Percentiles rank a stretch among this genome's conserved stretches.
phyloP scores from a whole-genome alignment of 208 protist species.

The Herpetomonas muscarum region DNA sequence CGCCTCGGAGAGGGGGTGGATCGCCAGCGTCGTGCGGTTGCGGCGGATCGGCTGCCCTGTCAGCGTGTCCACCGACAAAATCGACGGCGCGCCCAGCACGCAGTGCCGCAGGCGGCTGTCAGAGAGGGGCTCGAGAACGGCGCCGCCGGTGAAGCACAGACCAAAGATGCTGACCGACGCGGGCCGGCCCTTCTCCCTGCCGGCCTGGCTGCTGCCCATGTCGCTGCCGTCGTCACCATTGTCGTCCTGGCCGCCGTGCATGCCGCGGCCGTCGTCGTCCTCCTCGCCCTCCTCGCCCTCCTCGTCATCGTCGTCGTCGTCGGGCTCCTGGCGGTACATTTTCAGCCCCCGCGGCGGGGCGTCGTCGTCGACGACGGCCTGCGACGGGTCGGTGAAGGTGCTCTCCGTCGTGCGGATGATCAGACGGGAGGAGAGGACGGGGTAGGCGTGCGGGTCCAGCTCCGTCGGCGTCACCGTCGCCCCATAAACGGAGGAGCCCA shows the following conservation, averaged over 20 bases:
- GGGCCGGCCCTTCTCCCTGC: not conserved
- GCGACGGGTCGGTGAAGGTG: constrained; percentile 12
- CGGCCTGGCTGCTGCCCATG: not conserved
- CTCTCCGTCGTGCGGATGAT: constrained; percentile 5
- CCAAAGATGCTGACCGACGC: constrained; percentile 40
- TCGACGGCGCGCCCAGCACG: constrained; percentile 44
- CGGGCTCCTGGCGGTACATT: constrained; percentile 9
- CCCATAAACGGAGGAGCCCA: constrained; percentile 40
- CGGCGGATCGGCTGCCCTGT: not conserved
- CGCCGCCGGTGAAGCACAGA: constrained; percentile 51
- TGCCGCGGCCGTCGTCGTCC: constrained; percentile 16
- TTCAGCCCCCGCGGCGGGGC: not conserved
- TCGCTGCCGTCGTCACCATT: constrained; percentile 10
- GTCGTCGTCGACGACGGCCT: constrained; percentile 12
- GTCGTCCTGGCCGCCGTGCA: constrained; percentile 10
- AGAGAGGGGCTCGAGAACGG: constrained; percentile 51
- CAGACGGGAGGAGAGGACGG: constrained; percentile 35
- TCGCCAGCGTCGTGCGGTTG: constrained; percentile 37
- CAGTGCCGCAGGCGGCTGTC: constrained; percentile 56
- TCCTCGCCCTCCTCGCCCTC: constrained; percentile 28
- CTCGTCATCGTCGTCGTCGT: constrained; percentile 12
- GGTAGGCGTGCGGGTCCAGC: constrained; percentile 31
- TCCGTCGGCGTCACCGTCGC: constrained; percentile 37
- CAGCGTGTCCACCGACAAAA: not conserved
- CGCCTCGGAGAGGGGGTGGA: constrained; percentile 52